A percentile compares a stretch with the other conserved stretches of the same genome.
Conservation (phyloP, 23 red algal species). For the Gracilaria domingensis region DNA sequence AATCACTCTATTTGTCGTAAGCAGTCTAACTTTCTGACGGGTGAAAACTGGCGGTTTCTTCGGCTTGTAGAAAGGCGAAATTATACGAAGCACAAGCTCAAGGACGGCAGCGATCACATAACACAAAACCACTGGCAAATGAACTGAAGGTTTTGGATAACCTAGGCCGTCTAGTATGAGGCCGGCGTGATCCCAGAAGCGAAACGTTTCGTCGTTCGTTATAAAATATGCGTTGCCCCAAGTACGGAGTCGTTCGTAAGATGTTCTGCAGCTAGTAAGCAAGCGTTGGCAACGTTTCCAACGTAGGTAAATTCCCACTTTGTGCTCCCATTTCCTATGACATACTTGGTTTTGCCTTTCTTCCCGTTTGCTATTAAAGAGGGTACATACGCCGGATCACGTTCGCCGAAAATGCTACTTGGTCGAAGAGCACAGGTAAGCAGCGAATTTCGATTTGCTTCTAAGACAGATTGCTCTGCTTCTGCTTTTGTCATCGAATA, state of each 20-base stretch:
- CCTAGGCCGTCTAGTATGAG: conserved; percentile 78
- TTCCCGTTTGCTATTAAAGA: conserved; percentile 72
- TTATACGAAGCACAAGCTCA: conserved; percentile 39
- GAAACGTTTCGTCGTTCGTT: conserved; percentile 88
- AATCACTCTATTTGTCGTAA: conserved; percentile 75
- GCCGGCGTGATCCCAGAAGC: conserved; percentile 85
- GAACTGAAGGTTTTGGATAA: conserved; percentile 66
- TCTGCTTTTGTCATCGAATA: conserved; percentile 88
- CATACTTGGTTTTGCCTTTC: conserved; percentile 79
- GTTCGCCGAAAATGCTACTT: conserved; percentile 89
- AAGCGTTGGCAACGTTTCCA: conserved; percentile 81
- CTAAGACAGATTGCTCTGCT: conserved; percentile 68
- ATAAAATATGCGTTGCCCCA: conserved; percentile 90
- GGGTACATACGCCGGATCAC: conserved; percentile 84
- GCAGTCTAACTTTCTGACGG: conserved; percentile 69
- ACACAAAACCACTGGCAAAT: conserved; percentile 76
- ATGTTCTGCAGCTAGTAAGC: conserved; percentile 73
- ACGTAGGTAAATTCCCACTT: conserved; percentile 93
- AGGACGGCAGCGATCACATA: conserved; percentile 72
- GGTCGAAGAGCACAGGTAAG: conserved; percentile 55
- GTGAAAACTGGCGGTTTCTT: conserved; percentile 79
- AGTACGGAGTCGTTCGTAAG: conserved; percentile 50
- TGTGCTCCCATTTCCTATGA: conserved; percentile 89
- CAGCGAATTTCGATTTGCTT: conserved; percentile 58
- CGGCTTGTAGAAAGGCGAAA: conserved; percentile 63